Evolutionary conservation across 805 yeast species (phyloP), one percentile per base, ranked within the genome.

Genomic region (Wickerhamiella sergipiensis): DNA sequence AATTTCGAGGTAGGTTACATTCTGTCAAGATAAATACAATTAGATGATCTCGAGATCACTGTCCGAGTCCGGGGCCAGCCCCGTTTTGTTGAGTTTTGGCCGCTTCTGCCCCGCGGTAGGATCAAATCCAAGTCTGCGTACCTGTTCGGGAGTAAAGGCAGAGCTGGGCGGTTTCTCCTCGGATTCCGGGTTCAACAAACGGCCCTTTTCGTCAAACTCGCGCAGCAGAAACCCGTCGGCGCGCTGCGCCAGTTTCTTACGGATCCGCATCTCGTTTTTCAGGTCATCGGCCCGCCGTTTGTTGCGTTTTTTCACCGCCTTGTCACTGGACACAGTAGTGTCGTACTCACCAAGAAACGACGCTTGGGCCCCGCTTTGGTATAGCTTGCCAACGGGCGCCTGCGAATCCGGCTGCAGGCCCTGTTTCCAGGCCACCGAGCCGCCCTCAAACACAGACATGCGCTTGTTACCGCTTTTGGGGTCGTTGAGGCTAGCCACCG

Each of bases 401-500:
- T 57, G 48, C 48, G 61, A 21, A 26, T 63, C 64, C 1, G 66
- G 66, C 10, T 56, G 62, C 45, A 60, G 52, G 13, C 59, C 60
- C 8, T 53, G 61, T 9, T 56, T 55, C 51, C 65, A 62, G 31
- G 54, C 60, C 7, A 60, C 67, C 18, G 58, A 56, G 18, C 61
- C 63, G 4, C 69, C 72, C 47, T 71, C 58, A 43, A 69, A 69
- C 55, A 77, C 64, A 0, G 74, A 68, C 51, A 59, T 36, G 18
- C 52, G 44, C 73, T 78, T 49, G 60, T 67, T 24, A 59, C 60
- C 17, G 74, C 78, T 69, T 61, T 46, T 70, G 67, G 5, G 88
- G 80, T 6, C 86, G 75, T 58, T 79, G 73, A 65, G 77, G 64
- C 52, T 79, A 66, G 53, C 74, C 70, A 53, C 77, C 68, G 15